Evolutionary conservation across 441 rosid genomes (phyloP).

Genomic region (Codiaeum variegatum): DNA sequence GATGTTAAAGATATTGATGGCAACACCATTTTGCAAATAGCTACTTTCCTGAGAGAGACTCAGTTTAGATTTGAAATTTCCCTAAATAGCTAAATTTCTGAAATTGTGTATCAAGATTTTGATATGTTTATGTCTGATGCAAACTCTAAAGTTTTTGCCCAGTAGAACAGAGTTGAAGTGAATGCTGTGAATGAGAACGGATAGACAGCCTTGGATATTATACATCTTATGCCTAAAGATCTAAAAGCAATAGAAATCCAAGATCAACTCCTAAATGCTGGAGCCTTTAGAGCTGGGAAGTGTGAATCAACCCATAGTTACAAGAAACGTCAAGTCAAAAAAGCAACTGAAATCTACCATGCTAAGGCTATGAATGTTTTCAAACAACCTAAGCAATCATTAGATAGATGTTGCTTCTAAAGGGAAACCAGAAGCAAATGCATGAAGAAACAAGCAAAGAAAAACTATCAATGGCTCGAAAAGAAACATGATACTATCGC

Average conservation of each 20-base stretch:
- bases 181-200: not conserved
- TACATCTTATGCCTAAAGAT: not conserved
- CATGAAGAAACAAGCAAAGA: not conserved
- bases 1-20: constrained; percentile 22
- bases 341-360: not conserved
- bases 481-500: constrained; percentile 14
- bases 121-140: not conserved
- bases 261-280: not conserved
- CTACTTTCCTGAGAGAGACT: constrained; percentile 20
- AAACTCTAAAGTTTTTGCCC: not conserved
- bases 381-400: no score
- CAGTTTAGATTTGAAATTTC: constrained; percentile 10
- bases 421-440: constrained; percentile 13
- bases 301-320: not conserved
- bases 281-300: not conserved
- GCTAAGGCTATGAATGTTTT: not conserved
- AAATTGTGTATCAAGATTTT: not conserved
- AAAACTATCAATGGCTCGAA: not conserved
- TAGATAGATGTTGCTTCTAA: no score
- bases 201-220: not conserved
- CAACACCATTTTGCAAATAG: constrained; percentile 23
- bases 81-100: not conserved
- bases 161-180: not conserved
- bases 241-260: not conserved
- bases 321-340: not conserved